phyloP scores from a whole-genome alignment of 176 grass and related monocot genomes.

The Tillandsia fasciculata region DNA sequence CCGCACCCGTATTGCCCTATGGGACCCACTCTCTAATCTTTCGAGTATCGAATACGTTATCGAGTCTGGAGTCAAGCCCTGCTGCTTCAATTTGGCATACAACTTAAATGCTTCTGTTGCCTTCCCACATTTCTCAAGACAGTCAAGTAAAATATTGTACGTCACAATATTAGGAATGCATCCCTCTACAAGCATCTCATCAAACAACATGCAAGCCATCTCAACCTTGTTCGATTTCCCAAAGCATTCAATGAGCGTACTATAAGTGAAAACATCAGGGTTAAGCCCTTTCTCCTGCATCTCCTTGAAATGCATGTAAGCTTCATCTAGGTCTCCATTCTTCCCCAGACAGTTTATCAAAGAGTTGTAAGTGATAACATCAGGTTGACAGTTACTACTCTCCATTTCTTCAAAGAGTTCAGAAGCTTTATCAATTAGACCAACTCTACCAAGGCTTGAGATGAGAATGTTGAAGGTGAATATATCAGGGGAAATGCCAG shows the following conservation, averaged over 20 bases:
- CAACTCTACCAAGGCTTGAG: slow-evolving; percentile 83
- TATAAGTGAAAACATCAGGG: slow-evolving; percentile 93
- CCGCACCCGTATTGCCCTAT: slow-evolving; percentile 42
- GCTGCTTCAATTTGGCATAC: slow-evolving; percentile 62
- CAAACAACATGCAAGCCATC: slow-evolving; percentile 83
- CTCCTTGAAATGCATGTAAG: slow-evolving; percentile 86
- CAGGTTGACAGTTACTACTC: slow-evolving; percentile 52
- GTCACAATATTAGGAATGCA: slow-evolving; percentile 85
- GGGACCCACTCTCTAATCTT: slow-evolving; percentile 55
- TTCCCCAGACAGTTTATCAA: slow-evolving; percentile 95
- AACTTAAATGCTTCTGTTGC: slow-evolving; percentile 51
- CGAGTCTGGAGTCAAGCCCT: slow-evolving; percentile 62
- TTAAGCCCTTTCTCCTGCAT: slow-evolving; percentile 92
- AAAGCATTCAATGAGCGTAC: slow-evolving; percentile 95
- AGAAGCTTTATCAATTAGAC: slow-evolving; percentile 61
- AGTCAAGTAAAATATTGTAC: slow-evolving; percentile 95
- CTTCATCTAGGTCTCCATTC: slow-evolving; percentile 80
- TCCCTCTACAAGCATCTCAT: slow-evolving; percentile 67
- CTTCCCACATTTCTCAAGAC: slow-evolving; percentile 65
- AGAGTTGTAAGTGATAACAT: slow-evolving; percentile 88
- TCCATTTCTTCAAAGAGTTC: slow-evolving; percentile 87
- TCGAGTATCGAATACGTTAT: slow-evolving; percentile 91
- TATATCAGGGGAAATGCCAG: slow-evolving; percentile 67
- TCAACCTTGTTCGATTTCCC: slow-evolving; percentile 87
- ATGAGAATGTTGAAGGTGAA: slow-evolving; percentile 98